Evolutionary conservation across 225 moss, liverwort and hornwort species (phyloP).

Genomic region (Physcomitrium patens): DNA sequence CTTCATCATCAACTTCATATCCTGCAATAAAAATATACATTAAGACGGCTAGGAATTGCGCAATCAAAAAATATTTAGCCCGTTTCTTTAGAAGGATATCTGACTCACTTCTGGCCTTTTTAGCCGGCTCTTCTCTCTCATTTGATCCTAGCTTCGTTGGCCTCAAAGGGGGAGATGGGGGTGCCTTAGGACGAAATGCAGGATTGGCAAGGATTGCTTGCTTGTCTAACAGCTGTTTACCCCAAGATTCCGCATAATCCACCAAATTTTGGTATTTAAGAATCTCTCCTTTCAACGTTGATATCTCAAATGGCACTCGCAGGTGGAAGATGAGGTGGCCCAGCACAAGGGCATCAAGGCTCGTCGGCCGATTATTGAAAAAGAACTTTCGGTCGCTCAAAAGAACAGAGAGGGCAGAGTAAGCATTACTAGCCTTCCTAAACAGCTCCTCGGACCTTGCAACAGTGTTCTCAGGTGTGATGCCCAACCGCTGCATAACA

Average conservation of each 20-base stretch:
- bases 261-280: conserved; percentile 72
- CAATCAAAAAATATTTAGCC: conserved; percentile 90
- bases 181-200: conserved; percentile 52
- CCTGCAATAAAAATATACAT: conserved; percentile 87
- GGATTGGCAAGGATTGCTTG: conserved; percentile 31
- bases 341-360: conserved; percentile 87
- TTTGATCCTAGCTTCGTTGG: conserved; percentile 28
- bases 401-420: conserved; percentile 79
- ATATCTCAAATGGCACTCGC: conserved; percentile 82
- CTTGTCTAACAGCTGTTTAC: conserved; percentile 68
- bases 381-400: conserved; percentile 80
- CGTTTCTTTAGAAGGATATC: conserved; percentile 77
- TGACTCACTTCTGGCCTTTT: conserved; percentile 79
- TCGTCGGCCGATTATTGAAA: conserved; percentile 69
- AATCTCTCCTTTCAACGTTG: conserved; percentile 78
- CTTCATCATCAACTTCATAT: conserved; percentile 83
- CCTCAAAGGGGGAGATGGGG: conserved; percentile 51
- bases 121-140: conserved; percentile 51
- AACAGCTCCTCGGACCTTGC: conserved; percentile 80
- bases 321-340: conserved; percentile 85
- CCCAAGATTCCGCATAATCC: conserved; percentile 72
- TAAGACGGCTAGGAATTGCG: conserved; percentile 81
- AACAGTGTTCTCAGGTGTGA: conserved; percentile 68
- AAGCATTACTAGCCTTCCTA: conserved; percentile 83
- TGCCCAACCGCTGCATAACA: conserved; percentile 75